phyloP scores from a whole-genome alignment of 2,329 filamentous ascomycete species.

The Bimuria novae-zelandiae region DNA sequence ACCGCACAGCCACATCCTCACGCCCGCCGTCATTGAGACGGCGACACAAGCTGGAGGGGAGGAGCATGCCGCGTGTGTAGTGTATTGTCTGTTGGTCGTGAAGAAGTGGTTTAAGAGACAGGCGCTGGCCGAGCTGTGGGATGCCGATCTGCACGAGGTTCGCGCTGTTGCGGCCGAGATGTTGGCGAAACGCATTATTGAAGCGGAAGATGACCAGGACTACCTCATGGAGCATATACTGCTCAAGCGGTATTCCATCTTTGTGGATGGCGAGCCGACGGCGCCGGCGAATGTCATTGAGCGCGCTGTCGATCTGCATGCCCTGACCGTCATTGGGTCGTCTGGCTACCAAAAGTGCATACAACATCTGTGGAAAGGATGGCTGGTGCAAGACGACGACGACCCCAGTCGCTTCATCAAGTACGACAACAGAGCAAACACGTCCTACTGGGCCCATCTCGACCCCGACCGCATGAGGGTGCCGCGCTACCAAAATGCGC shows the following conservation, averaged over 20 bases:
- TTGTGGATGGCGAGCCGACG: constrained; percentile 73
- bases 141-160: constrained; percentile 79
- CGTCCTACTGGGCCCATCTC: constrained; percentile 77
- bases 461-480: constrained; percentile 94
- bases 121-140: constrained; percentile 82
- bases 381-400: constrained; percentile 93
- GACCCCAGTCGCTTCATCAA: constrained; percentile 89
- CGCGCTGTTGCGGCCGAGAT: constrained; percentile 86
- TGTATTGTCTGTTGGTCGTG: constrained; percentile 79
- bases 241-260: constrained; percentile 84
- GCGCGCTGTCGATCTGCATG: constrained; percentile 90
- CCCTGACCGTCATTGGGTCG: constrained; percentile 83
- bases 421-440: constrained; percentile 81
- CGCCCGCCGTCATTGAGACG: constrained; percentile 74
- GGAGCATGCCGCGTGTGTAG: constrained; percentile 77
- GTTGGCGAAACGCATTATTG: constrained; percentile 88
- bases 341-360: constrained; percentile 97
- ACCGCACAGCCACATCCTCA: constrained; percentile 86
- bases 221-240: constrained; percentile 82
- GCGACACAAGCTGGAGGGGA: constrained; percentile 80
- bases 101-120: constrained; percentile 80
- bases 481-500: constrained; percentile 87
- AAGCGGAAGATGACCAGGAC: constrained; percentile 75
- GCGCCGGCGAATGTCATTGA: constrained; percentile 86
- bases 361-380: constrained; percentile 88